Evolutionary conservation across 306 rosid species (phyloP).

Genomic region (Rosa multiflora): DNA sequence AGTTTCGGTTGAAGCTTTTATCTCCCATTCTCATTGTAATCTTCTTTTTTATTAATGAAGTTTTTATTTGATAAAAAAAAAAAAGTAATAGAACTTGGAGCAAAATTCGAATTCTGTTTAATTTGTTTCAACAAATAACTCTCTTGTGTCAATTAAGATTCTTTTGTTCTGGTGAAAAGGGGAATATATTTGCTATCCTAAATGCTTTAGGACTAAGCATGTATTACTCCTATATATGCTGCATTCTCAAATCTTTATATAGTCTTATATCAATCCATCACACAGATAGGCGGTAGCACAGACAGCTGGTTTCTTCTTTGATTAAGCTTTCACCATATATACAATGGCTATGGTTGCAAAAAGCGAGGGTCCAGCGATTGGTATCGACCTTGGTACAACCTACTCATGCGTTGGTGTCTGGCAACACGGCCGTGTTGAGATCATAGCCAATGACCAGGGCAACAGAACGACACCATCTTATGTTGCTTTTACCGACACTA

Average conservation of each 20-base stretch:
- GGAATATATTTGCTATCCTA: background rate
- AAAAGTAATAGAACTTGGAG: no score
- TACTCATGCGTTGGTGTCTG: slow-evolving; percentile 84
- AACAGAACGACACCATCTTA: slow-evolving; percentile 74
- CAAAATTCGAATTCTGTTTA: no score
- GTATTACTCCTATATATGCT: background rate
- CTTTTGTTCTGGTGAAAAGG: no score
- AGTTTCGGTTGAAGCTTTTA: no score
- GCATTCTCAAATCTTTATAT: background rate
- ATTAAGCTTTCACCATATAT: background rate
- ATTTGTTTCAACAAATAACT: no score
- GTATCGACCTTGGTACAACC: slow-evolving; percentile 7
- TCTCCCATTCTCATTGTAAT: no score
- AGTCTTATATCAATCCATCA: background rate
- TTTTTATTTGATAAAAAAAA: no score
- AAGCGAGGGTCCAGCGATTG: background rate
- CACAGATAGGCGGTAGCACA: background rate
- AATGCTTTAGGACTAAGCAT: background rate
- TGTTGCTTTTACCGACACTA: slow-evolving; percentile 59
- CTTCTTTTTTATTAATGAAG: no score
- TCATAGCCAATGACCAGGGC: slow-evolving; percentile 76
- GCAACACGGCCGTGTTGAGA: slow-evolving; percentile 77
- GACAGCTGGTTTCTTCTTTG: background rate
- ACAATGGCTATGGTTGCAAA: background rate
- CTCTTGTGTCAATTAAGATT: background rate